These are phyloP conservation scores for Nothophytophthora sp. DNA, from an alignment of 352 stramenopile species.

Conservation along the genomic window DNA sequence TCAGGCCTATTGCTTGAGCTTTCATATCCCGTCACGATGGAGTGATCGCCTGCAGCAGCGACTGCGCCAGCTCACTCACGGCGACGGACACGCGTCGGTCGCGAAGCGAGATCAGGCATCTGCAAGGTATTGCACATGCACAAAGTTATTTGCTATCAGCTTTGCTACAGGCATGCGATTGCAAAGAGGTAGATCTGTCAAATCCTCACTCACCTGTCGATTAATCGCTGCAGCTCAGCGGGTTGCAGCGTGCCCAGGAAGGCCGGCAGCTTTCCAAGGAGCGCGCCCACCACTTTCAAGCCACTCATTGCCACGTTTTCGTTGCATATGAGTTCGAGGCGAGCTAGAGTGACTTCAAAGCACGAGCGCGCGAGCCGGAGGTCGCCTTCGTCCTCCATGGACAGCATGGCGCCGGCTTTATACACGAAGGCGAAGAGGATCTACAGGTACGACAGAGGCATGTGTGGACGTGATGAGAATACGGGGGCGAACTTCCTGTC, in stretches of 20 bases:
- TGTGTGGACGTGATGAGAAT: background rate
- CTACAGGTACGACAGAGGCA: conserved; percentile 16
- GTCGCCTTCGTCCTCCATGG: conserved; percentile 15
- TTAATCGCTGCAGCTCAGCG: conserved; percentile 24
- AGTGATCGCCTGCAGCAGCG: conserved; percentile 46
- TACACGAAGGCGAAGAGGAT: conserved; percentile 54
- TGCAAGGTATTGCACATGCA: conserved; percentile 9
- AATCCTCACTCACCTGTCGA: conserved; percentile 26
- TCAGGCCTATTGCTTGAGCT: too few species aligned
- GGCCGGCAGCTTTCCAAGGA: conserved; percentile 51
- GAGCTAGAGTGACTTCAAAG: conserved; percentile 21
- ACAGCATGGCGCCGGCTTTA: conserved; percentile 29
- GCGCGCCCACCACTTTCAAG: conserved; percentile 54
- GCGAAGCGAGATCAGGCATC: conserved; percentile 36
- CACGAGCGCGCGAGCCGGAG: conserved; percentile 23
- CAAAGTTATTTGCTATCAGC: too few species aligned
- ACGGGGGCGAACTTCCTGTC: background rate
- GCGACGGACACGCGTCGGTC: conserved; percentile 23
- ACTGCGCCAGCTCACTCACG: conserved; percentile 49
- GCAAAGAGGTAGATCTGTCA: background rate
- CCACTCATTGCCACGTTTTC: conserved; percentile 50
- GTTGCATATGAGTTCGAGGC: conserved; percentile 19
- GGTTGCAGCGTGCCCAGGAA: conserved; percentile 32
- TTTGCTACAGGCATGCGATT: background rate
- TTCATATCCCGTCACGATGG: conserved; percentile 8